These are phyloP conservation scores for Dothistroma septosporum DNA, from an alignment of 2,329 filamentous ascomycete species.

Conservation along the genomic window DNA sequence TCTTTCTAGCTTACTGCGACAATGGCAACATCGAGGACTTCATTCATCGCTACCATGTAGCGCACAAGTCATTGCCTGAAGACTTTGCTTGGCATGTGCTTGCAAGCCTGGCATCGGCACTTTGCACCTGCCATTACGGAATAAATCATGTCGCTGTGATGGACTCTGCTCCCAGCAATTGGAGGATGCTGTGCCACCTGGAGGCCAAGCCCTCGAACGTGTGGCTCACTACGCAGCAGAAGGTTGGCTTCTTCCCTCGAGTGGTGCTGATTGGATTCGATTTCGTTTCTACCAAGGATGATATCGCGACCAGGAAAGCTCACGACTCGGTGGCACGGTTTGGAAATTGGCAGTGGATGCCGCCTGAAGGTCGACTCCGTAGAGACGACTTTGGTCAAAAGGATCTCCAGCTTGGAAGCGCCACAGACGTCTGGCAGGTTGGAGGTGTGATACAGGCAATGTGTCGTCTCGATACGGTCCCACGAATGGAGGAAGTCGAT, in stretches of 20 bases:
- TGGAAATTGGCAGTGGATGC: slow-evolving; percentile 17
- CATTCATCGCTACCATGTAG: slow-evolving; percentile 11
- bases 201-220: slow-evolving; percentile 22
- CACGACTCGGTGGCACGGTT: background rate
- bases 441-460: slow-evolving; percentile 20
- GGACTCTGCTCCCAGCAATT: background rate
- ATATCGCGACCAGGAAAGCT: slow-evolving; percentile 12
- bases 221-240: slow-evolving; percentile 7
- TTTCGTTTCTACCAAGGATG: slow-evolving; percentile 11
- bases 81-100: slow-evolving; percentile 19
- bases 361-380: slow-evolving; percentile 14
- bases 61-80: slow-evolving; percentile 7
- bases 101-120: slow-evolving; percentile 12
- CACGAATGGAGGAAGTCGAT: background rate
- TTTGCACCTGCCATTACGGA: slow-evolving; percentile 34
- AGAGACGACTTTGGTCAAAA: background rate
- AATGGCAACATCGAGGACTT: slow-evolving; percentile 13
- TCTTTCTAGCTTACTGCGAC: slow-evolving; percentile 24
- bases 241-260: slow-evolving; percentile 7
- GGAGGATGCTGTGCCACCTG: slow-evolving; percentile 23
- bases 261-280: slow-evolving; percentile 24
- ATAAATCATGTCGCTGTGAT: background rate
- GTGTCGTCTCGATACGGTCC: slow-evolving; percentile 10
- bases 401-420: slow-evolving; percentile 9
- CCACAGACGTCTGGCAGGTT: slow-evolving; percentile 23